Percentiles rank a stretch among this genome's conserved stretches.
Conservation (phyloP, 164 flowering plant genomes). For the Pachysandra terminalis region DNA sequence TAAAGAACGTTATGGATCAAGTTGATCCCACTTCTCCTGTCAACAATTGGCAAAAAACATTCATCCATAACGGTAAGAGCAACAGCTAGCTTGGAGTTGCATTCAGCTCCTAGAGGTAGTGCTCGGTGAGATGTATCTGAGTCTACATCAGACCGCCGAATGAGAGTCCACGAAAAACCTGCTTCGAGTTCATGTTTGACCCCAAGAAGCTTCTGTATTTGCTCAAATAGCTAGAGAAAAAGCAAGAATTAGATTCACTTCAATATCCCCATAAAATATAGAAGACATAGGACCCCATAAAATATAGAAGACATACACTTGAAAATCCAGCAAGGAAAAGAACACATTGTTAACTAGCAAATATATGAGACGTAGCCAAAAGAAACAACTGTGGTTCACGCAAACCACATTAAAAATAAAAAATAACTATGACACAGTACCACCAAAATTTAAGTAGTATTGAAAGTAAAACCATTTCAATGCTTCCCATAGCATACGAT, state of each 20-base stretch:
- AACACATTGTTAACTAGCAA: not conserved
- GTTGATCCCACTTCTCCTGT: slow-evolving; percentile 76
- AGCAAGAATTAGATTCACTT: slow-evolving; percentile 3
- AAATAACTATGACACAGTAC: not conserved
- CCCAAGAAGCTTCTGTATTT: slow-evolving; percentile 69
- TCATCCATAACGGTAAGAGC: slow-evolving; percentile 88
- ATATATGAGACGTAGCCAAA: not conserved
- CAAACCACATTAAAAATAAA: not conserved
- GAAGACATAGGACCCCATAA: not conserved
- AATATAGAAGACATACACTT: too few relatives aligned
- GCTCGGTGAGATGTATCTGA: slow-evolving; percentile 36
- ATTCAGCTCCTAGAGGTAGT: slow-evolving; percentile 60
- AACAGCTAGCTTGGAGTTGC: slow-evolving; percentile 92
- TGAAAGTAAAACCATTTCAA: not conserved
- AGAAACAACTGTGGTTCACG: not conserved
- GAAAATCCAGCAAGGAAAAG: not conserved
- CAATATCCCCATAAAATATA: not conserved
- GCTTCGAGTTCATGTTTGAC: slow-evolving; percentile 79
- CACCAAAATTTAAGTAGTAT: too few relatives aligned
- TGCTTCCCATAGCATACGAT: not conserved
- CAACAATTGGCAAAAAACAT: slow-evolving; percentile 88
- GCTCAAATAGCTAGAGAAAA: slow-evolving; percentile 57
- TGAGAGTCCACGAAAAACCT: slow-evolving; percentile 87
- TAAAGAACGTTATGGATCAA: slow-evolving; percentile 75
- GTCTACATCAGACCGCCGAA: slow-evolving; percentile 55